These are phyloP conservation scores for Paecilomyces formosus DNA, from an alignment of 2,329 filamentous ascomycete genomes.

Conservation along the genomic window DNA sequence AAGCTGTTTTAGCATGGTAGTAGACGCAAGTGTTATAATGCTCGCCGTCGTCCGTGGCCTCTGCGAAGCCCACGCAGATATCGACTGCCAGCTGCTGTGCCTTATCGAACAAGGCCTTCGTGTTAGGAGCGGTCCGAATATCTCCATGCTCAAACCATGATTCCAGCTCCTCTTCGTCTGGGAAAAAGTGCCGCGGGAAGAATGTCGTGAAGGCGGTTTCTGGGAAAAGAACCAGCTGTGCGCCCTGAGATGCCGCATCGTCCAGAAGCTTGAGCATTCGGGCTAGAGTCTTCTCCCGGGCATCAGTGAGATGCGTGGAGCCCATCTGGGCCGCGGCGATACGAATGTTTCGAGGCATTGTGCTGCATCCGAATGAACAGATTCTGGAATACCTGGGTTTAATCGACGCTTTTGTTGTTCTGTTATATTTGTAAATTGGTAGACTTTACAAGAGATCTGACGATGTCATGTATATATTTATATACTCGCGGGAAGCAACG, in stretches of 20 bases:
- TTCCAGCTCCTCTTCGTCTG: constrained; percentile 38
- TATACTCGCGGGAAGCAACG: neutral
- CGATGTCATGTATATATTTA: neutral
- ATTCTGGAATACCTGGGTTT: neutral
- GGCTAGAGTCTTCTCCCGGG: constrained; percentile 35
- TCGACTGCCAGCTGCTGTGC: constrained; percentile 44
- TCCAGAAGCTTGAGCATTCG: constrained; percentile 46
- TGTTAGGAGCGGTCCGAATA: constrained; percentile 33
- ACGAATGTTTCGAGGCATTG: constrained; percentile 34
- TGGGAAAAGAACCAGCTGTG: constrained; percentile 47
- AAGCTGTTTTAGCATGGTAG: constrained; percentile 37
- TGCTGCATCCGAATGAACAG: neutral
- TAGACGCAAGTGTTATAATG: constrained; percentile 48
- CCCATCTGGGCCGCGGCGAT: constrained; percentile 52
- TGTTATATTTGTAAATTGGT: too few relatives aligned
- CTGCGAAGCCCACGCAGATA: constrained; percentile 47
- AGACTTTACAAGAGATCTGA: too few relatives aligned
- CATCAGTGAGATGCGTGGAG: constrained; percentile 36
- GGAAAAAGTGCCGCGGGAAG: constrained; percentile 47
- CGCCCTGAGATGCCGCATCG: constrained; percentile 37
- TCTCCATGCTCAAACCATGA: constrained; percentile 46
- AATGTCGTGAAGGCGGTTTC: constrained; percentile 52
- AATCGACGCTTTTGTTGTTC: too few relatives aligned
- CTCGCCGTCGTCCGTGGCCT: constrained; percentile 36
- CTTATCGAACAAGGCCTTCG: constrained; percentile 43